Percentiles rank a stretch among this genome's conserved stretches.
phyloP scores from a whole-genome alignment of 192 early-diverging fungal species.

The Podila epigama region DNA sequence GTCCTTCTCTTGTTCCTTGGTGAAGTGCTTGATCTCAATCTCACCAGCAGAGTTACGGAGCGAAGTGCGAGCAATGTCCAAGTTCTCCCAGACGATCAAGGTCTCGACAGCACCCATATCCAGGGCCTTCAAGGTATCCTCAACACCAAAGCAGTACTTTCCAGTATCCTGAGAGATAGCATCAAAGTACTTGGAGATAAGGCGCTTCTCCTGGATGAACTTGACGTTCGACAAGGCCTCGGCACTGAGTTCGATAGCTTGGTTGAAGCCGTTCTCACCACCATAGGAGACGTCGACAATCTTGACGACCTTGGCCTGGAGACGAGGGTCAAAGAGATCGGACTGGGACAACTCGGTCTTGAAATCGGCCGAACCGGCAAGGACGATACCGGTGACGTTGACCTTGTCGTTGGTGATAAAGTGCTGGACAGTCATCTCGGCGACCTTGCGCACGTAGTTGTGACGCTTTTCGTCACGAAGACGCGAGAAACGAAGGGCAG shows the following conservation, averaged over 20 bases:
- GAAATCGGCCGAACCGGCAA: conserved; percentile 99
- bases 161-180: conserved; percentile 97
- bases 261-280: conserved; percentile 99
- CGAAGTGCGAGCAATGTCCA: conserved; percentile 81
- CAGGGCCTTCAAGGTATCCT: conserved; percentile 95
- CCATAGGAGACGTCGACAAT: conserved; percentile 98
- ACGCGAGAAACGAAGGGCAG: conserved; percentile 99
- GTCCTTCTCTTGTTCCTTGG: conserved; percentile 86
- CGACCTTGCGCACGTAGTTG: conserved; percentile 99
- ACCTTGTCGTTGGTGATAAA: conserved; percentile 94
- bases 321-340: conserved; percentile 95
- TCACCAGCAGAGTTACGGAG: conserved; percentile 79
- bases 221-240: conserved; percentile 96
- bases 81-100: conserved; percentile 96
- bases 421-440: conserved; percentile 94
- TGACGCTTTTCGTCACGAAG: conserved; percentile 98
- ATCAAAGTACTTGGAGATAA: conserved; percentile 96
- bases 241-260: conserved; percentile 91
- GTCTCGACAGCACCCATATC: conserved; percentile 99
- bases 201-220: conserved; percentile 98
- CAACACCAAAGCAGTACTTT: conserved; percentile 94
- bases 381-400: conserved; percentile 86
- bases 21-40: conserved; percentile 73
- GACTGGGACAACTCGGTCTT: conserved; percentile 96
- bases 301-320: conserved; percentile 88